phyloP scores from a whole-genome alignment of 2,329 filamentous ascomycete species.

The Neonectria magnoliae region DNA sequence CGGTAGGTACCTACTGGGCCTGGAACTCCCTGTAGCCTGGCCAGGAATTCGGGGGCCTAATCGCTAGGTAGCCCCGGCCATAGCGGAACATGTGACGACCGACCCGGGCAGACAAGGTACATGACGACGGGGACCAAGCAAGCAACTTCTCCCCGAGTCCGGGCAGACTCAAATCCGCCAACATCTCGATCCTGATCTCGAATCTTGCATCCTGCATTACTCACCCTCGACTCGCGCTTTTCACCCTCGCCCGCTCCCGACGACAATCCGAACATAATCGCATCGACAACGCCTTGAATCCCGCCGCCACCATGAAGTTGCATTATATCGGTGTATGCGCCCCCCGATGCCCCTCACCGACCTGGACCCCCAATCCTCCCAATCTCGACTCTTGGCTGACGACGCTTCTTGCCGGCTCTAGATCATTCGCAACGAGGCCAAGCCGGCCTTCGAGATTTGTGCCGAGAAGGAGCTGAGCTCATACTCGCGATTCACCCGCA shows the following conservation, averaged over 20 bases:
- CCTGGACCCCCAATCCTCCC: slow-evolving; percentile 15
- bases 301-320: slow-evolving; percentile 75
- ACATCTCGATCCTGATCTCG: slow-evolving; percentile 9
- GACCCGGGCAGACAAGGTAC: slow-evolving; percentile 24
- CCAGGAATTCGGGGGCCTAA: slow-evolving; percentile 22
- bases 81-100: slow-evolving; percentile 43
- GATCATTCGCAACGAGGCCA: slow-evolving; percentile 83
- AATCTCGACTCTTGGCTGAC: slow-evolving; percentile 31
- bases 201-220: slow-evolving; percentile 24
- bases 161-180: slow-evolving; percentile 10
- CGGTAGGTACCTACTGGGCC: not conserved
- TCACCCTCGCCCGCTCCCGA: not conserved
- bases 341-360: slow-evolving; percentile 39
- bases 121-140: slow-evolving; percentile 28
- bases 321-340: slow-evolving; percentile 83
- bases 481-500: slow-evolving; percentile 83
- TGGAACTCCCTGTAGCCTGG: not conserved
- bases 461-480: slow-evolving; percentile 80
- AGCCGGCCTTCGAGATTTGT: slow-evolving; percentile 80
- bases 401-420: slow-evolving; percentile 50
- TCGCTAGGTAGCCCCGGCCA: slow-evolving; percentile 23
- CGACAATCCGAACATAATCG: not conserved
- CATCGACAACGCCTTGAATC: not conserved
- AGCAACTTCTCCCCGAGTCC: slow-evolving; percentile 25
- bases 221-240: not conserved